A percentile compares a stretch with the other conserved stretches of the same genome.
Evolutionary conservation across 202 grass and related monocot genomes (phyloP).

Genomic region (Eragrostis tef): DNA sequence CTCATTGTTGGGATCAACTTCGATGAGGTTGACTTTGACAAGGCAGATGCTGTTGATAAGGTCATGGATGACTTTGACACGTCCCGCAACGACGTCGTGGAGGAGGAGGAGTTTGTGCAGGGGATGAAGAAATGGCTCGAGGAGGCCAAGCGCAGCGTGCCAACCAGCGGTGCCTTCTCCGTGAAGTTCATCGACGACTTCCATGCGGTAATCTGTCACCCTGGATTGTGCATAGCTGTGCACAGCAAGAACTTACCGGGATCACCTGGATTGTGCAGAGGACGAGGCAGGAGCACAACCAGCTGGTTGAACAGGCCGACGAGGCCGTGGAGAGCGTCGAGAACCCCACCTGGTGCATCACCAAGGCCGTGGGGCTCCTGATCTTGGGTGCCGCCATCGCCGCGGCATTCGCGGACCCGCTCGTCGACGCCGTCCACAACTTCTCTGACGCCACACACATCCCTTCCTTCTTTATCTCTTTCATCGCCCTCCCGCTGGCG

Average conservation of each 20-base stretch:
- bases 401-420: constrained; percentile 77
- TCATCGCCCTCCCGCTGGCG: constrained; percentile 82
- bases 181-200: constrained; percentile 61
- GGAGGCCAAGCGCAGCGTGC: constrained; percentile 54
- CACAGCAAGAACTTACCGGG: neutral
- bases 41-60: constrained; percentile 59
- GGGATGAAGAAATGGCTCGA: constrained; percentile 77
- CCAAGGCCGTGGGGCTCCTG: constrained; percentile 65
- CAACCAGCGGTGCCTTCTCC: constrained; percentile 49
- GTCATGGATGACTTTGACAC: constrained; percentile 87
- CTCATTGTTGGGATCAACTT: constrained; percentile 84
- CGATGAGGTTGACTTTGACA: constrained; percentile 77
- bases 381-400: constrained; percentile 66
- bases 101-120: constrained; percentile 63
- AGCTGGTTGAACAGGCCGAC: constrained; percentile 60
- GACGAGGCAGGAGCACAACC: constrained; percentile 60
- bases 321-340: constrained; percentile 71
- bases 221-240: neutral
- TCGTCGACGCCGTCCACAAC: constrained; percentile 85
- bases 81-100: constrained; percentile 55
- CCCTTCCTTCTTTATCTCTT: constrained; percentile 92
- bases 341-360: constrained; percentile 64
- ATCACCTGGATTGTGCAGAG: constrained; percentile 53
- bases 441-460: constrained; percentile 82
- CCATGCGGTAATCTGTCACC: constrained; percentile 56